Evolutionary conservation across 495 filamentous ascomycete genomes (phyloP), one percentile per base, ranked within the genome.

Genomic region (Penicillium desertorum): DNA sequence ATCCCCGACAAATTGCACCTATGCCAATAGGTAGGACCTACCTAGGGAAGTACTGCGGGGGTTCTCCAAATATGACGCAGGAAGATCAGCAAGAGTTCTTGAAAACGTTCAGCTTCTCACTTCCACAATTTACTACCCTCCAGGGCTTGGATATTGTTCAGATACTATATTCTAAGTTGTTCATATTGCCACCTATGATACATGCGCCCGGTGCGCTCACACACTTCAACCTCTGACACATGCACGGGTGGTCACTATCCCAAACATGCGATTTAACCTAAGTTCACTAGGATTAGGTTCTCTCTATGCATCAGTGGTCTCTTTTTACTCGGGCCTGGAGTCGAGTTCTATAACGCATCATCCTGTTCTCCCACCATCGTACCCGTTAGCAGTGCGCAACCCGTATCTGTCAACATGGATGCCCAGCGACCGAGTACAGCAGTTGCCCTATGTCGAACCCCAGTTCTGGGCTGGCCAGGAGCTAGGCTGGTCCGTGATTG

Each of bases 381-480:
- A 81, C 51, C 78, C 78, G 12, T 59, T 81, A 16, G 78, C 77
- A 8, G 78, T 81, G 5, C 72, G 72, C 27, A 79, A 73, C 58
- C 75, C 77, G 27, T 80, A 78, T 52, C 60, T 78, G 10, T 78
- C 73, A 42, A 56, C 68, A 60, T 82, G 78, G 77, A 71, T 82
- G 63, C 76, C 77, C 5, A 70, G 74, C 22, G 66, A 76, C 48
- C 63, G 67, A 20, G 66, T 74, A 8, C 51, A 69, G 29, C 64
- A 65, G 23, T 57, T 81, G 16, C 74, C 79, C 2, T 69, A 64
- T 32, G 67, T 78, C 1, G 65, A 71, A 17, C 68, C 79, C 1
- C 74, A 82, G 55, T 83, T 83, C 58, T 82, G 80, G 79, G 66
- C 66, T 4, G 78, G 79, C 3, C 71, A 77, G 50, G 69, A 71